Evolutionary conservation across 2,329 filamentous ascomycete genomes (phyloP).

Genomic region (Fusarium agapanthi): DNA sequence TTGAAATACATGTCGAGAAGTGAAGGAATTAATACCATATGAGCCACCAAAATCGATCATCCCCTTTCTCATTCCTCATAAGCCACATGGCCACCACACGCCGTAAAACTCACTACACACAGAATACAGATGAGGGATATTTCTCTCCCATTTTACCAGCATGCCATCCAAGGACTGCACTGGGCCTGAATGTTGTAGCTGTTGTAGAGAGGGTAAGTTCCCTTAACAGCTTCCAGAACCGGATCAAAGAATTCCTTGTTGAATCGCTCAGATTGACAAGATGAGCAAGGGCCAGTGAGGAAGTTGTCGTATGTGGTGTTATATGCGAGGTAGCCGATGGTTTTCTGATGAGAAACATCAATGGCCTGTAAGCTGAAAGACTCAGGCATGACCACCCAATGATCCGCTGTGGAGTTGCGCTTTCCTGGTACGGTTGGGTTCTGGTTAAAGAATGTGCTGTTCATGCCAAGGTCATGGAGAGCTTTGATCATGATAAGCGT

Average conservation of each 20-base stretch:
- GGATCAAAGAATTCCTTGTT: conserved; percentile 50
- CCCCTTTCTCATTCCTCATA: not conserved
- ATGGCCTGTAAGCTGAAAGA: conserved; percentile 48
- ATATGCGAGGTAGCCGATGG: conserved; percentile 49
- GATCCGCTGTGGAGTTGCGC: conserved; percentile 41
- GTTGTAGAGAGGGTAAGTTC: conserved; percentile 50
- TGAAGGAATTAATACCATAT: conserved; percentile 31
- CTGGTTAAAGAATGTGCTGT: conserved; percentile 53
- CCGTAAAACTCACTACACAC: conserved; percentile 16
- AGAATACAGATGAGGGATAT: not conserved
- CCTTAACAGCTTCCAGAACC: conserved; percentile 50
- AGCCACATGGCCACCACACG: conserved; percentile 7
- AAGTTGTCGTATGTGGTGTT: conserved; percentile 51
- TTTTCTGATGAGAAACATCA: conserved; percentile 45
- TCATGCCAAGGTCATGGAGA: conserved; percentile 49
- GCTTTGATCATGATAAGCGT: conserved; percentile 52
- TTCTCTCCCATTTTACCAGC: conserved; percentile 12
- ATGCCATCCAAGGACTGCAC: conserved; percentile 52
- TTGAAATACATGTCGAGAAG: conserved; percentile 31
- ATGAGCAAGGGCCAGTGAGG: conserved; percentile 48
- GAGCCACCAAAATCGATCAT: conserved; percentile 27
- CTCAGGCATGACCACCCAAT: conserved; percentile 53
- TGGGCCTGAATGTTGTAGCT: conserved; percentile 50
- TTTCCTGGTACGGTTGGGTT: conserved; percentile 49
- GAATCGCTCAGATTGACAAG: conserved; percentile 49